Base-by-base conservation (phyloP, 2,329 filamentous ascomycete species). In the Coniochaeta sp. region DNA sequence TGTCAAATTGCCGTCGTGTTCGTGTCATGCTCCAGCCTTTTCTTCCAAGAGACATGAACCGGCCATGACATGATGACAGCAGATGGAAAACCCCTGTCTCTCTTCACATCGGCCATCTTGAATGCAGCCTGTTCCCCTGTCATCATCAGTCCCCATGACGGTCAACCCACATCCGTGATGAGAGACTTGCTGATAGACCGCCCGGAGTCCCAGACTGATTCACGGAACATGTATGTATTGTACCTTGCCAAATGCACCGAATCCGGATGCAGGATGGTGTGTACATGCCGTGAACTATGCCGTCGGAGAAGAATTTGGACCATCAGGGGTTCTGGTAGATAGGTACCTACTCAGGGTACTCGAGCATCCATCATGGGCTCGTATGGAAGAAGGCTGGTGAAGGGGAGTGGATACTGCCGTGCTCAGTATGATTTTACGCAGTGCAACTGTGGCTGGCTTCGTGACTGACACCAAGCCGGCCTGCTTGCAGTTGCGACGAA, bases 361-460 rank as follows among this genome's bases (percentile, higher is more conserved):
- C n/a, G n/a, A n/a, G n/a, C n/a, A n/a, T n/a, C n/a, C n/a, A 24
- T 26, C 7, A 42, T n/a, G 22, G 27, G 35, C 35, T 40, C 35
- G 35, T 40, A 40, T 40, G 35, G 35, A n/a, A 24, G 38, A 14
- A 22, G 14, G 38, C 20, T 42, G 38, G 18, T 42, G 38, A 42
- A 24, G 18, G n/a, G 20, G 22, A 42, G 38, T 42, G 38, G 20
- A 26, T 42, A 26, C 38, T 42, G 38, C 38, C 22, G 38, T 42
- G 38, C 38, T 42, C 38, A 42, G 38, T 9, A 42, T 42, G 20
- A 42, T 42, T 42, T 42, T 42, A 42, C 18, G 38, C 38, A 42
- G 38, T 42, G 38, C 38, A 26, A 42, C 38, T 42, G 38, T 42
- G 38, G 38, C 38, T 42, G 38, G 26, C 38, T 26, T 42, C n/a